A percentile compares a stretch with the other conserved stretches of the same genome.
Conservation (phyloP, 2,329 filamentous ascomycete species). For the Talaromyces verruculosus region DNA sequence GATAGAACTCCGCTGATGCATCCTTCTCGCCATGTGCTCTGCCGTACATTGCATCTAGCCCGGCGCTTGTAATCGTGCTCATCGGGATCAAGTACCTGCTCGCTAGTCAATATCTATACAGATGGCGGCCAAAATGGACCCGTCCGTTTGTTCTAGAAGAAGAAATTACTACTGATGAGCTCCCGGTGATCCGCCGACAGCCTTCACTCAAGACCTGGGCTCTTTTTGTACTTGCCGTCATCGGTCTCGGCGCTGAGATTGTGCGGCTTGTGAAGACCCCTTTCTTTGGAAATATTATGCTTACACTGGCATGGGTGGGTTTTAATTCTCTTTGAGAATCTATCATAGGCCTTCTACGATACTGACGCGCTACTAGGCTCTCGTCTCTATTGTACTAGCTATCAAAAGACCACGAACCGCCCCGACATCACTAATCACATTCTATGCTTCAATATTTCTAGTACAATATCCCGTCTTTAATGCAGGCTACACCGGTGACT, state of each 20-base stretch:
- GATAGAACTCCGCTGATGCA: constrained; percentile 40
- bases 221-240: constrained; percentile 41
- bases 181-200: constrained; percentile 34
- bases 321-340: neutral
- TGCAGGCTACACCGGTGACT: constrained; percentile 22
- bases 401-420: constrained; percentile 44
- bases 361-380: constrained; percentile 34
- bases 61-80: constrained; percentile 29
- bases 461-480: constrained; percentile 38
- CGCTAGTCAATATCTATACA: constrained; percentile 24
- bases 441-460: constrained; percentile 35
- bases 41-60: constrained; percentile 35
- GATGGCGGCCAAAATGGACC: constrained; percentile 51
- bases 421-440: constrained; percentile 40
- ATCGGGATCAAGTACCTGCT: constrained; percentile 34
- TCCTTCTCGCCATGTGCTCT: constrained; percentile 37
- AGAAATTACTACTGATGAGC: constrained; percentile 29
- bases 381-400: constrained; percentile 37
- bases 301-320: constrained; percentile 41
- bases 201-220: constrained; percentile 36
- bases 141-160: constrained; percentile 53
- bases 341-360: neutral
- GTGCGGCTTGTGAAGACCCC: constrained; percentile 26
- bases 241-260: constrained; percentile 38
- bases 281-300: constrained; percentile 24